Evolutionary conservation across 495 filamentous ascomycete species (phyloP).

Genomic region (Rhizodiscina lignyota): DNA sequence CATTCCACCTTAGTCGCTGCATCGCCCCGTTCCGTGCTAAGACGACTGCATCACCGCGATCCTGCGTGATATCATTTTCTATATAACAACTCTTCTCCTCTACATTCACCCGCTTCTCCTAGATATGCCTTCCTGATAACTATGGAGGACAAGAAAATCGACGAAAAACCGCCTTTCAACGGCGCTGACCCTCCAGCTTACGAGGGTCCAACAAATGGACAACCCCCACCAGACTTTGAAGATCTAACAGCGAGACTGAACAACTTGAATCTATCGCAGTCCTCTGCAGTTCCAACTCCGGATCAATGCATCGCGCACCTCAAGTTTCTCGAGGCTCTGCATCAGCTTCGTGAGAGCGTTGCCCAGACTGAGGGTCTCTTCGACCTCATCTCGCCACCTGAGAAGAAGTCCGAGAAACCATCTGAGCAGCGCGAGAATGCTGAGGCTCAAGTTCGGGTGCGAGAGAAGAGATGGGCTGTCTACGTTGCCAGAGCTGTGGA

Average conservation of each 20-base stretch:
- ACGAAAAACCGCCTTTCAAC: no score
- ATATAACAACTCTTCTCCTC: no score
- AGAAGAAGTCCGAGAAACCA: conserved; percentile 13
- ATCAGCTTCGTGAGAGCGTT: conserved; percentile 48
- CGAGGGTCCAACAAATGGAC: no score
- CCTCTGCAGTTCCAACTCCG: conserved; percentile 7
- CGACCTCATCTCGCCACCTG: conserved; percentile 27
- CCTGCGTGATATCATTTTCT: no score
- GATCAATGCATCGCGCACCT: conserved; percentile 56
- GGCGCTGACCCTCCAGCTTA: no score
- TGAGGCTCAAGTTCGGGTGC: conserved; percentile 31
- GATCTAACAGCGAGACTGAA: conserved; percentile 1
- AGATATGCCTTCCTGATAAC: no score
- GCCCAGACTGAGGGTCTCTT: conserved; percentile 48
- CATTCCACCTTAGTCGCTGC: no score
- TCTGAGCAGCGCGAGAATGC: conserved; percentile 9
- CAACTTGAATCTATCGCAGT: not conserved
- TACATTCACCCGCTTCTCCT: no score
- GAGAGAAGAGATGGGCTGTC: conserved; percentile 68
- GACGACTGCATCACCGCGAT: no score
- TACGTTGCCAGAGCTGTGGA: conserved; percentile 59
- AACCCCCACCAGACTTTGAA: no score
- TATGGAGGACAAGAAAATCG: no score
- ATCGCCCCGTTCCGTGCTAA: no score
- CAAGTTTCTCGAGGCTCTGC: conserved; percentile 55